These are phyloP conservation scores for Phytophthora ramorum DNA, from an alignment of 352 stramenopile genomes.

Conservation along the genomic window DNA sequence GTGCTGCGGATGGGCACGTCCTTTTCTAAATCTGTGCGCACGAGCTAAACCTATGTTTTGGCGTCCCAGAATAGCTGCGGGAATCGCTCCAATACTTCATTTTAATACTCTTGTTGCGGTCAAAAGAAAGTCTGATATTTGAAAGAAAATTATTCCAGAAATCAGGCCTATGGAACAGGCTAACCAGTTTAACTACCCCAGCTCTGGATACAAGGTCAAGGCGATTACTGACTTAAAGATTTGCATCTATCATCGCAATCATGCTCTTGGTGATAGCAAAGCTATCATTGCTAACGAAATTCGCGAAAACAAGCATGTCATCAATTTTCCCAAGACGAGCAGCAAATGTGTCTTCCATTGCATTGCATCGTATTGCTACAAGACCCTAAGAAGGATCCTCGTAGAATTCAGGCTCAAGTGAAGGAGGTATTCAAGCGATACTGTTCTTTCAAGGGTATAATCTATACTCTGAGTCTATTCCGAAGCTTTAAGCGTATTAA, in stretches of 20 bases:
- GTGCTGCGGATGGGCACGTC: too few relatives aligned
- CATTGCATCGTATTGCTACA: neutral
- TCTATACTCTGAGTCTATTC: slow-evolving; percentile 7
- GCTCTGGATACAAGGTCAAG: slow-evolving; percentile 10
- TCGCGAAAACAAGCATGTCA: slow-evolving; percentile 8
- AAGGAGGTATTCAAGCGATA: too few relatives aligned
- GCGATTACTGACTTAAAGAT: slow-evolving; percentile 19
- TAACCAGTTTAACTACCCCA: slow-evolving; percentile 12
- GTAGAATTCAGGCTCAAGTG: neutral
- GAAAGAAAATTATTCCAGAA: neutral
- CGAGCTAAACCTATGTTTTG: too few relatives aligned
- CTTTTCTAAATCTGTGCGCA: too few relatives aligned
- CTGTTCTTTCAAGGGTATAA: slow-evolving; percentile 8
- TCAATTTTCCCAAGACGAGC: slow-evolving; percentile 18
- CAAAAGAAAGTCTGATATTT: slow-evolving; percentile 17
- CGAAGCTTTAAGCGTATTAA: slow-evolving; percentile 11
- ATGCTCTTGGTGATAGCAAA: slow-evolving; percentile 22
- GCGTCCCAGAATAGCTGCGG: too few relatives aligned
- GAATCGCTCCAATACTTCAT: too few relatives aligned
- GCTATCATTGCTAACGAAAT: slow-evolving; percentile 9
- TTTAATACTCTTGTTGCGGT: slow-evolving; percentile 23
- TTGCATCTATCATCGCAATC: slow-evolving; percentile 17
- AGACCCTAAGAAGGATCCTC: slow-evolving; percentile 5
- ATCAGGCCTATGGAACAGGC: slow-evolving; percentile 13
- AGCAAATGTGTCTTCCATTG: slow-evolving; percentile 15